These are phyloP conservation scores for Ophiostoma perfectum DNA, from an alignment of 2,329 filamentous ascomycete genomes.

Conservation along the genomic window DNA sequence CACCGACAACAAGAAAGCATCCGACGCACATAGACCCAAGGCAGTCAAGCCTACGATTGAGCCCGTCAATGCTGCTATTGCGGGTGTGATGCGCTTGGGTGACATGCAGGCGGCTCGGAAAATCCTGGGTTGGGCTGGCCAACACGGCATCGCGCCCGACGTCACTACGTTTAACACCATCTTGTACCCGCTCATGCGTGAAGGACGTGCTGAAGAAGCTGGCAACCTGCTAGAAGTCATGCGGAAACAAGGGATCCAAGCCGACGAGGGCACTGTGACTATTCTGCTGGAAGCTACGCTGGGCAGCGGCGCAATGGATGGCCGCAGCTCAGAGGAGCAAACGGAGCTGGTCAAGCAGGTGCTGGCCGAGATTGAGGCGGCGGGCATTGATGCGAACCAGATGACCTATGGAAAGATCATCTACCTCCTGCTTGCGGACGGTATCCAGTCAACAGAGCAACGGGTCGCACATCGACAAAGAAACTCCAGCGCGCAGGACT, in stretches of 20 bases:
- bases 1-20: neutral
- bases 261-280: slow-evolving; percentile 66
- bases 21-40: slow-evolving; percentile 21
- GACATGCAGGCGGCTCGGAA: slow-evolving; percentile 46
- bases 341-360: slow-evolving; percentile 42
- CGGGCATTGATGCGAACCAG: slow-evolving; percentile 54
- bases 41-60: slow-evolving; percentile 56
- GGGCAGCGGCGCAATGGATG: slow-evolving; percentile 36
- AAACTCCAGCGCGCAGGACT: neutral
- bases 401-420: slow-evolving; percentile 66
- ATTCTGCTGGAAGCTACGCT: slow-evolving; percentile 61
- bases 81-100: slow-evolving; percentile 51
- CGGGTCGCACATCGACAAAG: neutral
- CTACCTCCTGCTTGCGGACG: slow-evolving; percentile 51
- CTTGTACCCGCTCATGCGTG: slow-evolving; percentile 54
- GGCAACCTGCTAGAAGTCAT: slow-evolving; percentile 54
- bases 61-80: slow-evolving; percentile 64
- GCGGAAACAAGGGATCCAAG: slow-evolving; percentile 48
- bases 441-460: neutral
- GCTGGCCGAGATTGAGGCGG: slow-evolving; percentile 52
- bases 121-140: slow-evolving; percentile 55
- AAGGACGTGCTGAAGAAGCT: slow-evolving; percentile 44
- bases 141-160: slow-evolving; percentile 51
- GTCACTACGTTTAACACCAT: slow-evolving; percentile 63
- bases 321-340: slow-evolving; percentile 17